phyloP scores from a whole-genome alignment of 352 stramenopile genomes.

The Paralagenidium karlingii region DNA sequence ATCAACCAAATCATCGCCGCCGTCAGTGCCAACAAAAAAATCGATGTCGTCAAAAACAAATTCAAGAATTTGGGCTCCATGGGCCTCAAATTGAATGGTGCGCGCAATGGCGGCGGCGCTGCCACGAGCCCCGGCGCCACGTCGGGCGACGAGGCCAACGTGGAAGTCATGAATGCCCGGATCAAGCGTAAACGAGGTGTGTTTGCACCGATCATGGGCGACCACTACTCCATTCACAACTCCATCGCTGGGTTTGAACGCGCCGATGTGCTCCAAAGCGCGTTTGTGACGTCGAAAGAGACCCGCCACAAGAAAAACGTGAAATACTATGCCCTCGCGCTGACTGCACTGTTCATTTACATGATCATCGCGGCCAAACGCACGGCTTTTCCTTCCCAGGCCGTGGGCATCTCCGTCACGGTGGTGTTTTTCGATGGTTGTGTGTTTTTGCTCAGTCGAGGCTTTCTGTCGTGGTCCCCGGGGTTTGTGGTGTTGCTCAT shows the following conservation, averaged over 20 bases:
- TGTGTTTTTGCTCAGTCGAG: slow-evolving; percentile 60
- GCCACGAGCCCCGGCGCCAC: not conserved
- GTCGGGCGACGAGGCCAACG: too few relatives aligned
- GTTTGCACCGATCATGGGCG: slow-evolving; percentile 61
- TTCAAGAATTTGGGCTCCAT: slow-evolving; percentile 75
- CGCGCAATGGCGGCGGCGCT: not conserved
- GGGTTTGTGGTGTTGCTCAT: slow-evolving; percentile 78
- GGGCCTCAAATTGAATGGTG: slow-evolving; percentile 52
- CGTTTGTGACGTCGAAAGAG: slow-evolving; percentile 47
- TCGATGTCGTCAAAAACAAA: slow-evolving; percentile 60
- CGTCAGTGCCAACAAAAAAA: slow-evolving; percentile 63
- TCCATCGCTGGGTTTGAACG: slow-evolving; percentile 57
- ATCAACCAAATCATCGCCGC: slow-evolving; percentile 67
- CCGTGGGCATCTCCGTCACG: slow-evolving; percentile 48
- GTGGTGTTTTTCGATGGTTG: slow-evolving; percentile 60
- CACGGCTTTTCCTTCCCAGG: slow-evolving; percentile 44
- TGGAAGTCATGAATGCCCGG: too few relatives aligned
- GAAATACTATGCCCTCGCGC: slow-evolving; percentile 28
- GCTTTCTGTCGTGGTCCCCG: slow-evolving; percentile 55
- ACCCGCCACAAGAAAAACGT: slow-evolving; percentile 34
- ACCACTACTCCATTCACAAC: slow-evolving; percentile 68
- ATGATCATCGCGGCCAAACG: slow-evolving; percentile 33
- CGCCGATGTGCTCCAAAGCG: slow-evolving; percentile 66
- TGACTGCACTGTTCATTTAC: slow-evolving; percentile 40
- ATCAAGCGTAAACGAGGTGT: slow-evolving; percentile 41